Conservation (phyloP, 768 basidiomycete species). For the Amanita exitialis region DNA sequence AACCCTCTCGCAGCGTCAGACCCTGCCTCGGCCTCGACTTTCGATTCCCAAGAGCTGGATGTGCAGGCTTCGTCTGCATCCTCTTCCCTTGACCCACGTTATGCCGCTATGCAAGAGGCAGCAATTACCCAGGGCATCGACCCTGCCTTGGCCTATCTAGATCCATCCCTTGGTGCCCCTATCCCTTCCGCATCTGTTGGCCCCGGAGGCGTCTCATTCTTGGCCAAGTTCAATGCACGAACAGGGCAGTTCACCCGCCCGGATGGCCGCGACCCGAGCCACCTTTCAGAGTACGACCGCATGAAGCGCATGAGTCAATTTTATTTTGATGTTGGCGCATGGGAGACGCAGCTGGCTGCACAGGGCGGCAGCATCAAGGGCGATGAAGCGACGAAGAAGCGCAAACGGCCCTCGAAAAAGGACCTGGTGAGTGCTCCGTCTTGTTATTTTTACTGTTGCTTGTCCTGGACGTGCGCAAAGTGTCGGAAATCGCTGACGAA, state of each 20-base stretch:
- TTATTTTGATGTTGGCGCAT: constrained; percentile 77
- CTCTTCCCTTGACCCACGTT: constrained; percentile 20
- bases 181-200: constrained; percentile 14
- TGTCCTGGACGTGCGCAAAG: neutral
- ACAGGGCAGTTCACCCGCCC: constrained; percentile 65
- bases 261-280: constrained; percentile 63
- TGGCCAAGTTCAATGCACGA: constrained; percentile 75
- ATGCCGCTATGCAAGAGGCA: constrained; percentile 52
- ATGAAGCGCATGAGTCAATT: constrained; percentile 81
- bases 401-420: constrained; percentile 73
- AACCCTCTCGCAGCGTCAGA: constrained; percentile 51
- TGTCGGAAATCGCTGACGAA: constrained; percentile 5
- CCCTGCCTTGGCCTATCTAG: constrained; percentile 70
- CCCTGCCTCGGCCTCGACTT: constrained; percentile 14
- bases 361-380: constrained; percentile 25
- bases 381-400: constrained; percentile 44
- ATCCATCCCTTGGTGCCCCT: constrained; percentile 53
- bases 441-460: constrained; percentile 3
- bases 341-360: constrained; percentile 62
- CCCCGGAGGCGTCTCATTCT: constrained; percentile 32
- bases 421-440: constrained; percentile 53
- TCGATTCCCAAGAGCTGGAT: constrained; percentile 16
- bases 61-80: constrained; percentile 13
- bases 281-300: constrained; percentile 74
- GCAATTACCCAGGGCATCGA: constrained; percentile 77